These are phyloP conservation scores for Lantana camara DNA, from an alignment of 257 asterid species.

Conservation along the genomic window DNA sequence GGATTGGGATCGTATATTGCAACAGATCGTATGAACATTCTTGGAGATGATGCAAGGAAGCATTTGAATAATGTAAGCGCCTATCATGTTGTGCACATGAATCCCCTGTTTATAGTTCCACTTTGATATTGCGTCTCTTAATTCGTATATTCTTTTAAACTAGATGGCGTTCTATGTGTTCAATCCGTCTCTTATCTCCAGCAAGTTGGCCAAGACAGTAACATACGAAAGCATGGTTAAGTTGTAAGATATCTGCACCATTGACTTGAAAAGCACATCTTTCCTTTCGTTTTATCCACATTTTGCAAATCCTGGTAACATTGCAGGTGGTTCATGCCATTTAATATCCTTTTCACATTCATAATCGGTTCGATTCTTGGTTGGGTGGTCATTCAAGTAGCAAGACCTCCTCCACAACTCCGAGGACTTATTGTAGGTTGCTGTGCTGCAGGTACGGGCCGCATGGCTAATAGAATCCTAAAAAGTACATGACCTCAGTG, in stretches of 20 bases:
- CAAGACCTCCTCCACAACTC: constrained; percentile 73
- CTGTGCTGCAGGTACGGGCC: constrained; percentile 90
- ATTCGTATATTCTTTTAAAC: constrained; percentile 11
- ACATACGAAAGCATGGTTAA: constrained; percentile 72
- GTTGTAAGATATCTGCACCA: constrained; percentile 52
- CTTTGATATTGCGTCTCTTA: too few species aligned
- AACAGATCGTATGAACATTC: constrained; percentile 47
- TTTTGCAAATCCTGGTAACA: constrained; percentile 17
- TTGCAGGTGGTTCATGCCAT: constrained; percentile 95
- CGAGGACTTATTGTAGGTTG: constrained; percentile 82
- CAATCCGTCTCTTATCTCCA: constrained; percentile 76
- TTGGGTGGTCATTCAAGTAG: constrained; percentile 64
- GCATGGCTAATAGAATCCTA: neutral
- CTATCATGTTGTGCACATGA: neutral
- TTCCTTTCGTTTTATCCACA: neutral
- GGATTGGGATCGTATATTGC: constrained; percentile 82
- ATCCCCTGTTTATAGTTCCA: too few species aligned
- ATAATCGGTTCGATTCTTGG: constrained; percentile 82
- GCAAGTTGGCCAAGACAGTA: constrained; percentile 82
- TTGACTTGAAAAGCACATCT: constrained; percentile 1
- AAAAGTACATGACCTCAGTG: too few species aligned
- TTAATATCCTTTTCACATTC: constrained; percentile 77
- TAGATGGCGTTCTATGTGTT: constrained; percentile 80
- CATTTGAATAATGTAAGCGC: constrained; percentile 78
- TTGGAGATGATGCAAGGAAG: constrained; percentile 80